Evolutionary conservation across 176 grass and related monocot species (phyloP).

Genomic region (Ampelocalamus luodianensis): DNA sequence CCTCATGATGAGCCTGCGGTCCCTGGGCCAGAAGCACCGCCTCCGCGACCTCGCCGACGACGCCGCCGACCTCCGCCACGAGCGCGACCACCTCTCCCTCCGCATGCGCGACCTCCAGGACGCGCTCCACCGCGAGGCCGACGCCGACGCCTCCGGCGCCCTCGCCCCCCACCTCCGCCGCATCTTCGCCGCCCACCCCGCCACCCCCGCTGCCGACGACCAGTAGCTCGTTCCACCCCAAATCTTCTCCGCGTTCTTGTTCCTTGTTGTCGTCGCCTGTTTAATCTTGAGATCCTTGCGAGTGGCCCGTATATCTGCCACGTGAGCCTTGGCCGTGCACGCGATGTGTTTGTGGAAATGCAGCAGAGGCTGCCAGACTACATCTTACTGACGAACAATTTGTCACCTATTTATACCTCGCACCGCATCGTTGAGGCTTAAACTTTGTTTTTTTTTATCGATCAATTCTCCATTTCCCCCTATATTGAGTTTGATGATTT

Average conservation of each 20-base stretch:
- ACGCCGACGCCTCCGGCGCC: conserved; percentile 60
- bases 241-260: not conserved
- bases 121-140: conserved; percentile 66
- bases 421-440: not conserved
- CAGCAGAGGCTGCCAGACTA: not conserved
- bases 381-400: not conserved
- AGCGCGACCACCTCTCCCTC: conserved; percentile 52
- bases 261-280: not conserved
- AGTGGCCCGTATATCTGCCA: accelerated
- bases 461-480: not conserved
- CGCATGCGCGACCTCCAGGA: conserved; percentile 68
- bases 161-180: conserved; percentile 73
- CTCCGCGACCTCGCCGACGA: conserved; percentile 73
- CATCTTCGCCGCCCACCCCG: conserved; percentile 67
- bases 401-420: not conserved
- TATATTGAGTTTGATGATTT: not conserved
- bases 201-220: not conserved
- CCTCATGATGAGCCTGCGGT: conserved; percentile 83
- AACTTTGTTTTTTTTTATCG: not conserved
- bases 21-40: conserved; percentile 86
- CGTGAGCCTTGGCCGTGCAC: not conserved
- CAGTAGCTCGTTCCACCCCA: not conserved
- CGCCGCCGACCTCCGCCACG: conserved; percentile 64
- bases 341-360: conserved; percentile 54
- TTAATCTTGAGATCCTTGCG: not conserved